Conservation (phyloP, 768 basidiomycete genomes). For the Mycena polygramma region DNA sequence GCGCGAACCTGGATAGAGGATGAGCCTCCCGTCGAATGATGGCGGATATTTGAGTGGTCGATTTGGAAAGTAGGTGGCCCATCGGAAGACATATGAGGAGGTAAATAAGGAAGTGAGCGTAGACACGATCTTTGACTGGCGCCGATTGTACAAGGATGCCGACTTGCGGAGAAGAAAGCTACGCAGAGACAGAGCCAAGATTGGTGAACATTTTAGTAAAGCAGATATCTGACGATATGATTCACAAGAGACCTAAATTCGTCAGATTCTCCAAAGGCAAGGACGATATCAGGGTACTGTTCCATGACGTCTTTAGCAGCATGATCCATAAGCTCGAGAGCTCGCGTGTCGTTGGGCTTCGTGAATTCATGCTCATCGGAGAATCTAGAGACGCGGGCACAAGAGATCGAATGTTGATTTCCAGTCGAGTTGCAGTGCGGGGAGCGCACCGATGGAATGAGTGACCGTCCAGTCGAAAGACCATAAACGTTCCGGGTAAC, state of each 20-base stretch:
- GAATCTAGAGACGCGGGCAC: conserved; percentile 65
- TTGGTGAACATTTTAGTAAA: conserved; percentile 74
- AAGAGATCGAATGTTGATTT: background rate
- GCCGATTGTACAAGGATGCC: conserved; percentile 85
- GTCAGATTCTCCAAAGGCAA: conserved; percentile 97
- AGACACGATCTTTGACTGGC: conserved; percentile 72
- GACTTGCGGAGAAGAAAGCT: conserved; percentile 90
- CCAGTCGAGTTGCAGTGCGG: background rate
- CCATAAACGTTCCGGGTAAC: conserved; percentile 85
- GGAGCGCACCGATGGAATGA: conserved; percentile 86
- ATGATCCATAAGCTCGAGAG: conserved; percentile 91
- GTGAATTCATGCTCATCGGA: conserved; percentile 84
- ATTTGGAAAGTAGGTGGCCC: conserved; percentile 84
- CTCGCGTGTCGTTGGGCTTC: conserved; percentile 94
- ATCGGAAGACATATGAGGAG: conserved; percentile 89
- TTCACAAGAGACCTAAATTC: conserved; percentile 82
- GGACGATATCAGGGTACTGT: conserved; percentile 84
- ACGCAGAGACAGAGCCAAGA: conserved; percentile 59
- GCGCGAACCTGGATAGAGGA: conserved; percentile 74
- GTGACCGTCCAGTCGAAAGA: conserved; percentile 93
- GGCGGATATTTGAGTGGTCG: conserved; percentile 84
- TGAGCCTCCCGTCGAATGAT: conserved; percentile 91
- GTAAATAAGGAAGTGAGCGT: conserved; percentile 55
- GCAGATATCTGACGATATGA: conserved; percentile 41
- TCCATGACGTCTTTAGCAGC: conserved; percentile 88